Base-by-base conservation (phyloP, 2,329 filamentous ascomycete species). In the Beauveria australis region DNA sequence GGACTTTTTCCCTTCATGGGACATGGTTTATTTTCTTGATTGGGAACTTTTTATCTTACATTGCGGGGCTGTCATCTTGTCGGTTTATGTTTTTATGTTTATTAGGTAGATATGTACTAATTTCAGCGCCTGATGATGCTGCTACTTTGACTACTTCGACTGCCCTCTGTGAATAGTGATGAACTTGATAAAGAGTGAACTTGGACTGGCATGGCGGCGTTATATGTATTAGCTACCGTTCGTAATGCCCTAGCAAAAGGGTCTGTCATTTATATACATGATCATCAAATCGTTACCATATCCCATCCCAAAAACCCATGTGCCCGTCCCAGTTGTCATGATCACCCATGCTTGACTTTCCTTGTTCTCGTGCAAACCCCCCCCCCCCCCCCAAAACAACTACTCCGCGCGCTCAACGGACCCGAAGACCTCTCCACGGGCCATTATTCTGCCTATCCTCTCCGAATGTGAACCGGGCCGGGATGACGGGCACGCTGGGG, bases 401-500 rank as follows among this genome's bases (percentile, higher is more conserved):
- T 14, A 40, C 12, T 2, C 4, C 1, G 22, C 10, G 3, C 14
- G 1, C 14, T 54, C 44, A 62, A 22, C 61, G 61, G 9, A 62
- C 59, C 2, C 61, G 49, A 8, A 71, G 64, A 22, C 67, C 68
- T 53, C 71, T 61, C 68, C 72, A 70, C 7, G 72, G 71, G 46
- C 63, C 66, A 16, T 63, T 63, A 56, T 73, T 74, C 67, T 75
- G 73, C 30, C 68, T 60, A 58, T 75, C 72, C 64, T 73, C 66
- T 24, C 70, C 68, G 60, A 69, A 69, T 10, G 68, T 67, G 58
- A 76, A 81, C 64, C 77, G 75, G 59, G 72, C 70, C 14, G 80
- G 76, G 33, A 80, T 77, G 40, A 69, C 69, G 26, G 79, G 76
- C 49, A 80, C 74, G 30, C 67, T 71, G 3, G 78, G 78, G 51